These are phyloP conservation scores for Zygotorulaspora danielsina DNA, from an alignment of 805 yeast genomes.

Conservation along the genomic window DNA sequence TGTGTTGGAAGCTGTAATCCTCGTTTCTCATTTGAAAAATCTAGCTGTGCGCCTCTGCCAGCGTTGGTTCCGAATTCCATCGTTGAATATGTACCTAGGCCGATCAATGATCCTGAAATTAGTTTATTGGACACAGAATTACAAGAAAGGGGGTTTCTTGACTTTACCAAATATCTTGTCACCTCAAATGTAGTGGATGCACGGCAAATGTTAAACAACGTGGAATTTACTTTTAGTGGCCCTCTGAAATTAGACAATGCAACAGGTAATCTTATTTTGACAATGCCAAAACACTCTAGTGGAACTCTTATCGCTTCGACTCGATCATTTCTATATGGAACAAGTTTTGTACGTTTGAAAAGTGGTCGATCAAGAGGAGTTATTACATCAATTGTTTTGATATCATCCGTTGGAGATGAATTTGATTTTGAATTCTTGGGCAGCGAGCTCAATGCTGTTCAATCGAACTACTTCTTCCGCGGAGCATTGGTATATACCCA, in stretches of 20 bases:
- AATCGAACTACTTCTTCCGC: conserved; percentile 75
- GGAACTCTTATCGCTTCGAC: conserved; percentile 81
- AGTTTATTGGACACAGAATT: conserved; percentile 10
- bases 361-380: conserved; percentile 77
- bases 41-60: conserved; percentile 83
- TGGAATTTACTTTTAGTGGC: conserved; percentile 65
- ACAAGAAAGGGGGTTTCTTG: conserved; percentile 23
- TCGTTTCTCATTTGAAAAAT: conserved; percentile 54
- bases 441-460: conserved; percentile 56
- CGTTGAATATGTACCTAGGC: conserved; percentile 13
- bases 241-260: conserved; percentile 46
- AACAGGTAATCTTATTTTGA: conserved; percentile 46
- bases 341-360: conserved; percentile 59
- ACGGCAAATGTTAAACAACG: conserved; percentile 53
- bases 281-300: conserved; percentile 70
- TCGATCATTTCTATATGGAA: conserved; percentile 80
- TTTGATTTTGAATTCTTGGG: conserved; percentile 88
- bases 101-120: conserved; percentile 8
- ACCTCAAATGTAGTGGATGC: conserved; percentile 43
- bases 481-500: conserved; percentile 70
- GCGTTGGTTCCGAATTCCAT: conserved; percentile 42
- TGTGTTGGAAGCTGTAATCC: conserved; percentile 92
- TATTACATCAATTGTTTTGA: conserved; percentile 73
- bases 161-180: conserved; percentile 28
- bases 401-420: conserved; percentile 86